A percentile compares a stretch with the other conserved stretches of the same genome.
These are phyloP conservation scores for Coemansia guatemalensis DNA, from an alignment of 192 early-diverging fungal species.

Conservation along the genomic window DNA sequence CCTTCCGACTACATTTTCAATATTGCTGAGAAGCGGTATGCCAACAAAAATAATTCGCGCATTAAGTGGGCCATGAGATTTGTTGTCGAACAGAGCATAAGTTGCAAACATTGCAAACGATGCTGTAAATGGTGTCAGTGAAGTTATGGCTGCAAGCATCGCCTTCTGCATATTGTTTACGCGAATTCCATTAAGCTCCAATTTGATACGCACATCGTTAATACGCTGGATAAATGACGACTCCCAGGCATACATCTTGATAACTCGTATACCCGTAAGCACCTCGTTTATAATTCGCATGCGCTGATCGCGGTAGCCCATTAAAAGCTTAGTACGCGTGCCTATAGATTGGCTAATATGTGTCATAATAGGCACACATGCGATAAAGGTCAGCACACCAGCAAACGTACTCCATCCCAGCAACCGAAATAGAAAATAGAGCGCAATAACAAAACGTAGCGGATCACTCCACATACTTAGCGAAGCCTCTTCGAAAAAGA, in stretches of 20 bases:
- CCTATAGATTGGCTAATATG: too few relatives aligned
- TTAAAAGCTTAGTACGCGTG: too few relatives aligned
- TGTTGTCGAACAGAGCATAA: slow-evolving; percentile 62
- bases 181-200: slow-evolving; percentile 77
- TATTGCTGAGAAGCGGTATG: slow-evolving; percentile 82
- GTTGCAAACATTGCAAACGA: slow-evolving; percentile 73
- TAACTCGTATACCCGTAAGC: slow-evolving; percentile 84
- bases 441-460: slow-evolving; percentile 7
- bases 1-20: slow-evolving; percentile 79
- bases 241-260: too few relatives aligned
- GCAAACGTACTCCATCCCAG: slow-evolving; percentile 19
- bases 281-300: slow-evolving; percentile 81
- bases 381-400: slow-evolving; percentile 11
- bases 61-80: slow-evolving; percentile 56
- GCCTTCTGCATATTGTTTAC: too few relatives aligned
- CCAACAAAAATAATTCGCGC: slow-evolving; percentile 79
- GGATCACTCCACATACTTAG: slow-evolving; percentile 43
- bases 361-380: too few relatives aligned
- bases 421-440: slow-evolving; percentile 19
- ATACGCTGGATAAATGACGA: too few relatives aligned
- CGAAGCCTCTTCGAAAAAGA: not conserved
- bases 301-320: too few relatives aligned
- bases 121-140: slow-evolving; percentile 68
- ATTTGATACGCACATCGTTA: too few relatives aligned
- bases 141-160: too few relatives aligned